Evolutionary conservation across 306 rosid species (phyloP), one percentile per base, ranked within the genome.

Genomic region (Parietaria judaica): DNA sequence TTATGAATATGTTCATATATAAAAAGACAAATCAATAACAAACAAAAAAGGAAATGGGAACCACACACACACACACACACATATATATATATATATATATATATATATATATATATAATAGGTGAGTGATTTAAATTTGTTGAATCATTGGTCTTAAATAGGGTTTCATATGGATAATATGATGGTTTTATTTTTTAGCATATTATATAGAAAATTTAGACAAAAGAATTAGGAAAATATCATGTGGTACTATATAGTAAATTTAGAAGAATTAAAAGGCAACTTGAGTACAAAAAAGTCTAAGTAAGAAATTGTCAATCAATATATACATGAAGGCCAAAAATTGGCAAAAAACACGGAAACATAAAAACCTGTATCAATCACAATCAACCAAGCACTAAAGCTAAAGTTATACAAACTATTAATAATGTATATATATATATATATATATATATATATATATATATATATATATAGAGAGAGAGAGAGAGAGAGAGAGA

Each of bases 261-360:
- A 41, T 37, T 57, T 17, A 57, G 31, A 38, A 38, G 31, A 23
- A 23, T 23, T 23, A 23, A 23, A 41, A 41, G 9, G 45, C 45
- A 41, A 57, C 14, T 57, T 57, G 47, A 57, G 3, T 57, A 23
- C 43, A 15, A 57, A 15, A 38, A 57, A 57, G 39, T 36, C 46
- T 57, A 23, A 1, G n/a, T 36, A 57, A 57, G 14, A 23, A 31
- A 57, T 14, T 45, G 61, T 57, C 47, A 57, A 57, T 57, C 61
- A 57, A 36, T 23, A 2, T 23, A 14, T n/a, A 14, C 31, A 37
- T 36, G 23, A 36, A 37, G 4, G 35, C 39, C 47, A 10, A 57
- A 13, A 57, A 37, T 57, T 57, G 61, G 48, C 61, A 41, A 57
- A 57, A n/a, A 37, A 37, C 8, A 38, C 38, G 14, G 35, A 36